Base-by-base conservation (phyloP, 306 rosid genomes). In the Casuarina equisetifolia region DNA sequence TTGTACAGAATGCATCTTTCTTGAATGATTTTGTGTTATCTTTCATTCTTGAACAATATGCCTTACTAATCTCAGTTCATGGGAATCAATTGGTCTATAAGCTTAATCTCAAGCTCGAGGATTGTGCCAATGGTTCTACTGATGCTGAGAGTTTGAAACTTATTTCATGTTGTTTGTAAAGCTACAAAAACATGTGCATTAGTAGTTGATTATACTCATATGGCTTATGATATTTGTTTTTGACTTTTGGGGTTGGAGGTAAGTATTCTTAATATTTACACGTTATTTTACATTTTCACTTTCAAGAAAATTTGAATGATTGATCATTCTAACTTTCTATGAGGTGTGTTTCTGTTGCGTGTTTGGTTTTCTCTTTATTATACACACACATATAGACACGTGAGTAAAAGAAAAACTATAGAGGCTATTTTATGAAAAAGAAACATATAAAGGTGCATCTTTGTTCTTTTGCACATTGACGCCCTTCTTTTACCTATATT, bases 21-120 rank as follows among this genome's bases (percentile, higher is more conserved):
- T 88, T 93, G 10, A 0, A 36, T 3, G 84, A 86, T 73, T 85
- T 87, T 75, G 93, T 88, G 87, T 59, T 92, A 46, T 59, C 82
- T 77, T 92, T 89, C 72, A 73, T 82, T 74, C 83, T 88, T 4
- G 85, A 82, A 43, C 39, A 4, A 64, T 92, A 93, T 58, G 83
- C 85, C 72, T 70, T 92, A 46, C 72, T 92, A 61, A 86, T 92
- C 17, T 81, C 87, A 4, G 96, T 90, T 86, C 88, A 38, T 68
- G 85, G 83, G 84, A 87, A 66, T 81, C 82, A 32, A 72, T 63
- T 87, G 78, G 69, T 92, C 72, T 82, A 83, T 62, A 90, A 83
- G 82, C 87, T 92, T 80, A 77, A 78, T 83, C 88, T 92, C 77
- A 92, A 90, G 82, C 75, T 84, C 54, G 89, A 82, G 82, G 96